phyloP scores from a whole-genome alignment of 768 basidiomycete genomes.

The Calocybe cyanea region DNA sequence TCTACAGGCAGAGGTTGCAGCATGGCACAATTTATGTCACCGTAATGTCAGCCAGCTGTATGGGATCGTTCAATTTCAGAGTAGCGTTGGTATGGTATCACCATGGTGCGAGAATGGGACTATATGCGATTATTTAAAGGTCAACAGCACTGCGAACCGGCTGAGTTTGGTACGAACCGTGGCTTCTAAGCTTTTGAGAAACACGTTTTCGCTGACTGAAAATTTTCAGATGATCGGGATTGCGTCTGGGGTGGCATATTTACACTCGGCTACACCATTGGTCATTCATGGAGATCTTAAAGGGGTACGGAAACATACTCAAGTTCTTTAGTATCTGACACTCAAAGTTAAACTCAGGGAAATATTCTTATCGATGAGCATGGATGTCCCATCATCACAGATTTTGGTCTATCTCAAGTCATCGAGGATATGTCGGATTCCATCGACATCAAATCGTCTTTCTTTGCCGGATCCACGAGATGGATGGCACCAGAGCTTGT shows the following conservation, averaged over 20 bases:
- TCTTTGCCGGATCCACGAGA: constrained; percentile 44
- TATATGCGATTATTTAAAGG: constrained; percentile 44
- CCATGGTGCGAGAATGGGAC: constrained; percentile 62
- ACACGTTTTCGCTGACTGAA: background rate
- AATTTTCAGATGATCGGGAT: constrained; percentile 45
- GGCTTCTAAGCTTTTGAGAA: too few relatives aligned
- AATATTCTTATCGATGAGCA: constrained; percentile 54
- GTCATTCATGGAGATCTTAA: constrained; percentile 63
- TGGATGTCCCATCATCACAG: constrained; percentile 52
- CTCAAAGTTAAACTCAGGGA: constrained; percentile 30
- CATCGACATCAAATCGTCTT: constrained; percentile 34
- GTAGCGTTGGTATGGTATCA: constrained; percentile 61
- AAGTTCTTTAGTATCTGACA: background rate
- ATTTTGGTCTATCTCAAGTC: constrained; percentile 60
- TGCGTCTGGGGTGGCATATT: constrained; percentile 53
- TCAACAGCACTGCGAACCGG: constrained; percentile 37
- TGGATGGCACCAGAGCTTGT: constrained; percentile 63
- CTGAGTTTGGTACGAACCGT: constrained; percentile 45
- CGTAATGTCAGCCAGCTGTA: constrained; percentile 51
- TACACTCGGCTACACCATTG: constrained; percentile 50
- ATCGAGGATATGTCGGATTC: constrained; percentile 46
- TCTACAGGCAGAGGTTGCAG: constrained; percentile 50
- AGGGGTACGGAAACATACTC: constrained; percentile 36
- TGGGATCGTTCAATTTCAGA: constrained; percentile 47
- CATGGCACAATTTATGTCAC: constrained; percentile 57